Base-by-base conservation (phyloP, 371 early-diverging fungal species). In the Lichtheimia corymbifera region DNA sequence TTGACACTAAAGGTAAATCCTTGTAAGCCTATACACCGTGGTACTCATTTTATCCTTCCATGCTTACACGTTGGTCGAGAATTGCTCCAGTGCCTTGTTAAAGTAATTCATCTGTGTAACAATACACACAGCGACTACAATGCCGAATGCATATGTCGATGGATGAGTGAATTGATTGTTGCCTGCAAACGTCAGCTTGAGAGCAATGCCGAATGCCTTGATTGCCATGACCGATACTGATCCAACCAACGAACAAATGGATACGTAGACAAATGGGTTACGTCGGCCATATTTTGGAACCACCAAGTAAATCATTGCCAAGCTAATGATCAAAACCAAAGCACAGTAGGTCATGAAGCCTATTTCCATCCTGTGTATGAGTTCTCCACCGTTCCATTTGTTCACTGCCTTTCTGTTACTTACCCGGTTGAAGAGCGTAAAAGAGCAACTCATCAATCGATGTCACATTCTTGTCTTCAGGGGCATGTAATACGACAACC, bases 91-190 rank as follows among this genome's bases (percentile, higher is more conserved):
- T 4, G 97, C 95, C 82, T 96, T 97, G 84, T 97, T 96, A 62
- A 97, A 95, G 71, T 96, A 97, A 71, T 95, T 96, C 88, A 96
- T 91, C 75, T 97, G 96, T n/a, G 91, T 88, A 15, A 93, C 74
- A 53, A 94, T 93, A 68, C 92, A 93, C 1, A 85, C 76, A 4
- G 67, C 83, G n/a, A 95, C 93, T 18, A 88, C 83, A n/a, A 91
- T 61, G 11, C 88, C 88, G 72, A 96, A 94, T 13, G 92, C 75
- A 59, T 92, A 96, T 3, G 96, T 96, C 30, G 92, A 92, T 7
- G 89, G 83, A 58, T 93, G 88, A 13, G 83, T 83, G 41, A 97
- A 85, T 77, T 97, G 96, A 79, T 97, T 97, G 66, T 88, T 79
- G 47, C 96, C 96, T 17, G 88, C 87, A 78, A 95, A 89, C 0